Conservation (phyloP, 1,284 basidiomycete species). For the Leccinum pallidistipes region DNA sequence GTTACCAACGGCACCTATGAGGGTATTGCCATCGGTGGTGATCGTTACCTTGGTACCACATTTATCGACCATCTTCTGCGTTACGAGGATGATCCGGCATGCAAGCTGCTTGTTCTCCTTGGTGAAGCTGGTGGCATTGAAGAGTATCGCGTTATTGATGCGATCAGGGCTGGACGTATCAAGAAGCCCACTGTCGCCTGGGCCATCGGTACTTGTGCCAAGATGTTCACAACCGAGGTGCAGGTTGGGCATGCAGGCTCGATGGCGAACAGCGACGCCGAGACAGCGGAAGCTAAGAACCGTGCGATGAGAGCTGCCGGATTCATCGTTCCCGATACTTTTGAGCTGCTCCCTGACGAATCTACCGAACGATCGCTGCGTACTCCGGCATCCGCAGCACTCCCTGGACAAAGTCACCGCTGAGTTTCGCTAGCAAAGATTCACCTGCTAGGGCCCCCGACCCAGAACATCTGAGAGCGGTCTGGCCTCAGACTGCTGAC, state of each 20-base stretch:
- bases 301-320: slow-evolving; percentile 92
- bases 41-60: slow-evolving; percentile 97
- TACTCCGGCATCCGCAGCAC: slow-evolving; percentile 50
- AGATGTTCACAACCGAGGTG: slow-evolving; percentile 99
- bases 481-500: slow-evolving; percentile 78
- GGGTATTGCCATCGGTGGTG: slow-evolving; percentile 99
- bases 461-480: slow-evolving; percentile 76
- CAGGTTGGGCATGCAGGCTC: slow-evolving; percentile 99
- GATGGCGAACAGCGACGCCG: slow-evolving; percentile 96
- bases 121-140: slow-evolving; percentile 99
- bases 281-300: slow-evolving; percentile 99
- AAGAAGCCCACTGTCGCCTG: slow-evolving; percentile 99
- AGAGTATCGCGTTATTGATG: slow-evolving; percentile 98
- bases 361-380: slow-evolving; percentile 42
- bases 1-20: slow-evolving; percentile 99
- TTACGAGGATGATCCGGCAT: slow-evolving; percentile 96
- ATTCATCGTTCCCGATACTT: slow-evolving; percentile 96
- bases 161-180: slow-evolving; percentile 92
- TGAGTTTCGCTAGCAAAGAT: slow-evolving; percentile 58
- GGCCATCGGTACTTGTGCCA: slow-evolving; percentile 99
- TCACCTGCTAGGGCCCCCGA: slow-evolving; percentile 65
- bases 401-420: slow-evolving; percentile 65
- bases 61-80: slow-evolving; percentile 99
- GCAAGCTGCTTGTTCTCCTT: slow-evolving; percentile 98
- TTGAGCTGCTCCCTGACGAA: slow-evolving; percentile 88